Evolutionary conservation across 2,329 filamentous ascomycete genomes (phyloP).

Genomic region (Aureobasidium sp.): DNA sequence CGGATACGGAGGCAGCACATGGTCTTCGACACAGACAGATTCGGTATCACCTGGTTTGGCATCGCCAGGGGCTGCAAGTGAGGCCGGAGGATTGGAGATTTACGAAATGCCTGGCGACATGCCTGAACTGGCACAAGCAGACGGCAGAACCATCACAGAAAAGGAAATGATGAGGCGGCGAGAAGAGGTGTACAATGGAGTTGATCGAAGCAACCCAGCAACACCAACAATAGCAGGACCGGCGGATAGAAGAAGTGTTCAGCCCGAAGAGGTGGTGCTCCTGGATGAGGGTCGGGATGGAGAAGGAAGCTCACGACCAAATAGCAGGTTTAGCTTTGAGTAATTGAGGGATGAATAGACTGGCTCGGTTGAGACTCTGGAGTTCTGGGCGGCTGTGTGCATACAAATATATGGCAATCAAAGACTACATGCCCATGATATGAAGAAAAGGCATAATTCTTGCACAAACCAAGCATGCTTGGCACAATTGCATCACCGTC

Average conservation of each 20-base stretch:
- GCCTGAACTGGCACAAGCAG: slow-evolving; percentile 45
- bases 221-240: neutral
- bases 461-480: neutral
- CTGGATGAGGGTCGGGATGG: neutral
- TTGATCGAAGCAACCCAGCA: slow-evolving; percentile 25
- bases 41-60: neutral
- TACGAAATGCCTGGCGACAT: slow-evolving; percentile 51
- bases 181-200: slow-evolving; percentile 41
- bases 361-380: neutral
- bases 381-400: neutral
- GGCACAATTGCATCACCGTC: slow-evolving; percentile 4
- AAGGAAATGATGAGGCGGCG: slow-evolving; percentile 42
- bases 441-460: neutral
- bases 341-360: neutral
- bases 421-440: neutral
- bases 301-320: neutral
- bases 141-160: slow-evolving; percentile 40
- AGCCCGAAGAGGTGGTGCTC: slow-evolving; percentile 9
- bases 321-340: slow-evolving; percentile 14
- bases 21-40: slow-evolving; percentile 14
- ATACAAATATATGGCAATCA: neutral
- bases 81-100: slow-evolving; percentile 35
- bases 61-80: slow-evolving; percentile 17
- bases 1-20: slow-evolving; percentile 15
- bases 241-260: neutral